These are phyloP conservation scores for Camptophora hylomeconis DNA, from an alignment of 2,329 filamentous ascomycete species.

Conservation along the genomic window DNA sequence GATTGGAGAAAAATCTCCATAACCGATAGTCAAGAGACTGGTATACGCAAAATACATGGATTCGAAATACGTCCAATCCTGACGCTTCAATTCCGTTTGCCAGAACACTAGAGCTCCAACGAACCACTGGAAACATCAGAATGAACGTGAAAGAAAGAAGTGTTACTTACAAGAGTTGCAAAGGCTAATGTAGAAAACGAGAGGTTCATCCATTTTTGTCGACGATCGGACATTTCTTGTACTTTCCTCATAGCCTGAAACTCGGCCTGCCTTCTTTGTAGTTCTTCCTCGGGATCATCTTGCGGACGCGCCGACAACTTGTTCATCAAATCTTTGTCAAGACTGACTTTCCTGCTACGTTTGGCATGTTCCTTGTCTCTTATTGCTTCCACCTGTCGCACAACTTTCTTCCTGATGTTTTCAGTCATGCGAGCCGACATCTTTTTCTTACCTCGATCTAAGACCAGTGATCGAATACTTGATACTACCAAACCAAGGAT, in stretches of 20 bases:
- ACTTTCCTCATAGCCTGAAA: slow-evolving; percentile 35
- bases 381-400: slow-evolving; percentile 15
- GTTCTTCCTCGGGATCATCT: slow-evolving; percentile 9
- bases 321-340: slow-evolving; percentile 6
- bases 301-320: slow-evolving; percentile 9
- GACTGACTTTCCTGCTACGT: slow-evolving; percentile 6
- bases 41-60: slow-evolving; percentile 42
- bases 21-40: slow-evolving; percentile 41
- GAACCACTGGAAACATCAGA: slow-evolving; percentile 29
- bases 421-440: slow-evolving; percentile 23
- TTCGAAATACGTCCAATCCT: slow-evolving; percentile 40
- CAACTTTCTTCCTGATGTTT: slow-evolving; percentile 21
- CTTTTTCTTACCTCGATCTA: slow-evolving; percentile 26
- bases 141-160: background rate
- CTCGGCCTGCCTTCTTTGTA: slow-evolving; percentile 20
- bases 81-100: slow-evolving; percentile 30
- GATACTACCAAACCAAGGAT: slow-evolving; percentile 43
- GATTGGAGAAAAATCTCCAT: slow-evolving; percentile 35
- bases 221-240: slow-evolving; percentile 26
- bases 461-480: slow-evolving; percentile 30
- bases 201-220: slow-evolving; percentile 32
- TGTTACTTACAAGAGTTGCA: slow-evolving; percentile 19
- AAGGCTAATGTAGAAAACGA: slow-evolving; percentile 23
- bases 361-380: slow-evolving; percentile 3
- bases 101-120: slow-evolving; percentile 39